These are phyloP conservation scores for Monosporascus ibericus DNA, from an alignment of 2,329 filamentous ascomycete species.

Conservation along the genomic window DNA sequence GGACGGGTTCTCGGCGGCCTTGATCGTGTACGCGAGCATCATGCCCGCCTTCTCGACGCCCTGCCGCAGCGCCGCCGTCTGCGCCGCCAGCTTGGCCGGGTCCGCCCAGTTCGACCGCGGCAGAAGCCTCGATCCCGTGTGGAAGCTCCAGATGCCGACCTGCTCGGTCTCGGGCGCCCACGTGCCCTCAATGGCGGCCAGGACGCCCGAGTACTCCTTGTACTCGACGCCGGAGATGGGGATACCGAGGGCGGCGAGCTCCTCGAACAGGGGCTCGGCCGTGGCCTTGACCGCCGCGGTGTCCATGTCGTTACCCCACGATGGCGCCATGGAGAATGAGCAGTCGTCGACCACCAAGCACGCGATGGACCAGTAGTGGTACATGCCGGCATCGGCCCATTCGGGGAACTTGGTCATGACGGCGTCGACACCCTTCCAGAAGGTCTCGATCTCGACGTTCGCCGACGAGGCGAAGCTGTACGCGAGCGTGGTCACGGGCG, in stretches of 20 bases:
- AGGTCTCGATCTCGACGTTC: constrained; percentile 11
- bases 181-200: constrained; percentile 11
- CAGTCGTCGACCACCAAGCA: constrained; percentile 6
- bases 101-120: constrained; percentile 17
- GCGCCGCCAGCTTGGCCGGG: constrained; percentile 6
- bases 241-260: constrained; percentile 8
- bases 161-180: constrained; percentile 12
- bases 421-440: constrained; percentile 26
- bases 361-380: constrained; percentile 13
- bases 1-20: constrained; percentile 10
- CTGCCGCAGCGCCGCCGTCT: constrained; percentile 9
- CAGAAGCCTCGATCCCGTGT: constrained; percentile 14
- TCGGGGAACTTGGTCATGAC: constrained; percentile 26
- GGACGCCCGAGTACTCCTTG: constrained; percentile 9
- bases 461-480: constrained; percentile 21
- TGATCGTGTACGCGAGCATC: constrained; percentile 16
- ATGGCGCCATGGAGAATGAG: constrained; percentile 12
- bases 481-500: constrained; percentile 27
- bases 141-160: constrained; percentile 11
- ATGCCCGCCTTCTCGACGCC: constrained; percentile 10
- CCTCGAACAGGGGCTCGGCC: constrained; percentile 10
- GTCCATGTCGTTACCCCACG: constrained; percentile 13
- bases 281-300: constrained; percentile 2
- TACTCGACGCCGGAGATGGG: constrained; percentile 5
- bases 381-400: constrained; percentile 19